Evolutionary conservation across 2,329 filamentous ascomycete genomes (phyloP), one percentile per base, ranked within the genome.

Genomic region (Aspergillus niger): DNA sequence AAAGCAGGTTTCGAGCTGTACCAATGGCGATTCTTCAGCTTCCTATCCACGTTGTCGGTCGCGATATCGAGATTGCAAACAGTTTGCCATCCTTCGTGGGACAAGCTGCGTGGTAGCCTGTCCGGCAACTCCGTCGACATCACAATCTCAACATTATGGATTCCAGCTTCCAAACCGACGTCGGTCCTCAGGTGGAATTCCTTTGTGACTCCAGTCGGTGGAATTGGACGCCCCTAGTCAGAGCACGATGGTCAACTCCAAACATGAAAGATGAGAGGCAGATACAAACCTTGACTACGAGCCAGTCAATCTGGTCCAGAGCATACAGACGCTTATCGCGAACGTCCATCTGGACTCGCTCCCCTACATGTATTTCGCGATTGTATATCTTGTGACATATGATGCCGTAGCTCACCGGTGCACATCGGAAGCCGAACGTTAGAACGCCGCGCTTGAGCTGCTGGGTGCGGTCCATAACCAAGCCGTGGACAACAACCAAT

Each of bases 401-500:
- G 17, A 77, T 73, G 0, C 75, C 75, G 59, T 77, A 77, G 52
- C 73, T 76, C 2, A 73, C 66, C 2, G 71, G 73, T 8, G 71
- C 71, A 58, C 74, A 74, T 44, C 74, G 62, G 11, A 69, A 66
- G 11, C 67, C 70, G 55, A 76, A 73, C 13, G 70, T 69, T 2
- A 67, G 56, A 1, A 69, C 64, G 15, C 67, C 68, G 7, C 63
- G 65, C 26, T 68, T 67, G 10, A 76, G 56, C 30, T 70, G 67
- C 51, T 76, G 74, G 7, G 71, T 69, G 3, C 74, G 69, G 39
- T 76, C 72, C 15, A 72, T 63, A 11, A 75, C 73, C 20, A 76
- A 49, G 8, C 74, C 74, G 52, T 73, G 70, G 6, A 74, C 73
- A 1, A 76, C 74, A 2, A 67, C 68, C 22, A 75, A 69, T 55